Evolutionary conservation across 2,329 filamentous ascomycete species (phyloP).

Genomic region (Aspergillus tanneri): DNA sequence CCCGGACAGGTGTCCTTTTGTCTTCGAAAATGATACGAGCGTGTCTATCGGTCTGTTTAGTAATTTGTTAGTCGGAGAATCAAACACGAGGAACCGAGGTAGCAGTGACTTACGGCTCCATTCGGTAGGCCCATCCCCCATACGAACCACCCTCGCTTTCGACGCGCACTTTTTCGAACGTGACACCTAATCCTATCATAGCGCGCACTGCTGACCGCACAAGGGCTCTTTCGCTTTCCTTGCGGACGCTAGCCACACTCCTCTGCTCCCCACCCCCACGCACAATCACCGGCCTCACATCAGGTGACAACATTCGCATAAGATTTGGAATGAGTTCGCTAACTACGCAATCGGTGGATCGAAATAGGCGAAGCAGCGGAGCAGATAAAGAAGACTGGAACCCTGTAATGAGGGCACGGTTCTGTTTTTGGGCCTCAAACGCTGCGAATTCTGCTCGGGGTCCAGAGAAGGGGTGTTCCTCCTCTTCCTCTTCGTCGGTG

Average conservation of each 20-base stretch:
- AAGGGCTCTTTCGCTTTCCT: slow-evolving; percentile 78
- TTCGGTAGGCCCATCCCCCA: slow-evolving; percentile 79
- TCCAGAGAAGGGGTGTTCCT: slow-evolving; percentile 73
- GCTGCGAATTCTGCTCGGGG: slow-evolving; percentile 79
- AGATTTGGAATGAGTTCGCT: slow-evolving; percentile 84
- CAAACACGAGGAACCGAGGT: background rate
- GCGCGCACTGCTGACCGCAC: slow-evolving; percentile 76
- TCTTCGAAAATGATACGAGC: slow-evolving; percentile 63
- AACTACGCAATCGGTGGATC: slow-evolving; percentile 72
- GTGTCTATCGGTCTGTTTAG: slow-evolving; percentile 65
- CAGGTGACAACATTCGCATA: slow-evolving; percentile 77
- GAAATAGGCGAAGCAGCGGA: slow-evolving; percentile 72
- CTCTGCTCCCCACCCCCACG: slow-evolving; percentile 64
- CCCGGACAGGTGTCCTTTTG: slow-evolving; percentile 38
- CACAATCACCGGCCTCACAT: slow-evolving; percentile 87
- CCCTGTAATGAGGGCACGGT: slow-evolving; percentile 68
- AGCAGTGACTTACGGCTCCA: slow-evolving; percentile 75
- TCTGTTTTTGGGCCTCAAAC: slow-evolving; percentile 76
- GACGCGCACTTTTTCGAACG: slow-evolving; percentile 76
- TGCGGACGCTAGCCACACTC: slow-evolving; percentile 79
- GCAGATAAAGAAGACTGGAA: slow-evolving; percentile 72
- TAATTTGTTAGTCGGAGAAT: background rate
- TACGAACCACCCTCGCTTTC: slow-evolving; percentile 63
- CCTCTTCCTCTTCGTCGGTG: slow-evolving; percentile 48
- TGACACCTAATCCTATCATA: slow-evolving; percentile 78